These are phyloP conservation scores for Monilinia fructicola DNA, from an alignment of 2,329 filamentous ascomycete species.

Conservation along the genomic window DNA sequence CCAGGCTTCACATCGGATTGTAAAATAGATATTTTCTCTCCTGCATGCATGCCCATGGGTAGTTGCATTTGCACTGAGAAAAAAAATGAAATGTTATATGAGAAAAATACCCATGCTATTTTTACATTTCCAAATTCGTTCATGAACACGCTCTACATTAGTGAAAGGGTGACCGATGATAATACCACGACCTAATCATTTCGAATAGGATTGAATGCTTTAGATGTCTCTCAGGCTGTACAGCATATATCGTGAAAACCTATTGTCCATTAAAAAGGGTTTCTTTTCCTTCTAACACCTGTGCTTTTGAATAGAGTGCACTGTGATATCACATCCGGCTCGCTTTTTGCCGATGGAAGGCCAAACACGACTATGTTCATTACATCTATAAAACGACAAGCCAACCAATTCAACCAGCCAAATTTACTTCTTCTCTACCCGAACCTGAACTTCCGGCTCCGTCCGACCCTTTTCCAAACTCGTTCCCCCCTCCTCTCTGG, in stretches of 20 bases:
- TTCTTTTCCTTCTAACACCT: not conserved
- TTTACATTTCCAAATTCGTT: conserved; percentile 2
- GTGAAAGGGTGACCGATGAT: not conserved
- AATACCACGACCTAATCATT: not conserved
- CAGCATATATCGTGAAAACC: not conserved
- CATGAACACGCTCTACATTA: not conserved
- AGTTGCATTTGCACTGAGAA: conserved; percentile 7
- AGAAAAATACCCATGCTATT: conserved; percentile 8
- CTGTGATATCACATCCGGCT: not conserved
- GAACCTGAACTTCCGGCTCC: not conserved
- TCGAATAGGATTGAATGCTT: not conserved
- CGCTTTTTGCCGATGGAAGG: not conserved
- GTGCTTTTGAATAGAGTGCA: not conserved
- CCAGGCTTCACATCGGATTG: conserved; percentile 33
- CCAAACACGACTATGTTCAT: not conserved
- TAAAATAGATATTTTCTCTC: conserved; percentile 36
- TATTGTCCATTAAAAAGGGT: not conserved
- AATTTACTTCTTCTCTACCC: not conserved
- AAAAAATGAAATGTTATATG: conserved; percentile 21
- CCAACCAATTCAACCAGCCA: not conserved
- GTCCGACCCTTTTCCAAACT: not conserved
- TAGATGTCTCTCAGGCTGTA: not conserved
- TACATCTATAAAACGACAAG: not conserved
- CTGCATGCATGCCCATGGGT: conserved; percentile 2
- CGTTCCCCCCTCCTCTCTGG: conserved; percentile 22